These are phyloP conservation scores for Cryphonectria japonica DNA, from an alignment of 2,329 filamentous ascomycete species.

Conservation along the genomic window DNA sequence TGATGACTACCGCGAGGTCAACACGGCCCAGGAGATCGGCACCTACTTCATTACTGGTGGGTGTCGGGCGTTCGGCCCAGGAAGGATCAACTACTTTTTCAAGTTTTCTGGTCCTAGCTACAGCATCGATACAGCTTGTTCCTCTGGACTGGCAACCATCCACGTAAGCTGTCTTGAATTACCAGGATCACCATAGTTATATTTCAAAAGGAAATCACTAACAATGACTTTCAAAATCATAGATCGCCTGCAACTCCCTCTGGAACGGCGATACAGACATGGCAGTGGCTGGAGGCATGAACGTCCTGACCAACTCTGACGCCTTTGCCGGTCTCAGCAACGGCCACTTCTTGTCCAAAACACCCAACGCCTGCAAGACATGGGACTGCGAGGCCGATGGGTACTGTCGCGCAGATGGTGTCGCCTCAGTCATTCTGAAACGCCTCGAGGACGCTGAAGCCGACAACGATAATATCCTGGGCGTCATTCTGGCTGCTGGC, in stretches of 20 bases:
- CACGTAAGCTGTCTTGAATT: background rate
- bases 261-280: constrained; percentile 67
- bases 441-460: constrained; percentile 49
- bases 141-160: constrained; percentile 37
- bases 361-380: constrained; percentile 41
- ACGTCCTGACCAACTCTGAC: constrained; percentile 66
- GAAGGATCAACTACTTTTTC: constrained; percentile 50
- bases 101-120: constrained; percentile 45
- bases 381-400: constrained; percentile 40
- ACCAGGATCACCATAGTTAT: background rate
- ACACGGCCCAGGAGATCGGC: constrained; percentile 66
- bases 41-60: constrained; percentile 58
- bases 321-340: constrained; percentile 63
- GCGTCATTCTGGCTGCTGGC: constrained; percentile 61
- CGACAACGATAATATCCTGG: constrained; percentile 55
- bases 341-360: constrained; percentile 63
- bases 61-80: constrained; percentile 53
- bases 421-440: constrained; percentile 50
- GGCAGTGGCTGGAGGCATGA: constrained; percentile 64
- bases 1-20: constrained; percentile 78
- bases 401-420: constrained; percentile 52
- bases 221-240: background rate
- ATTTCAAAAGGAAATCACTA: background rate
- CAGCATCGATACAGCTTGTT: constrained; percentile 46
- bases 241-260: constrained; percentile 57